These are phyloP conservation scores for Cymodocea nodosa DNA, from an alignment of 116 monocot species.

Conservation along the genomic window DNA sequence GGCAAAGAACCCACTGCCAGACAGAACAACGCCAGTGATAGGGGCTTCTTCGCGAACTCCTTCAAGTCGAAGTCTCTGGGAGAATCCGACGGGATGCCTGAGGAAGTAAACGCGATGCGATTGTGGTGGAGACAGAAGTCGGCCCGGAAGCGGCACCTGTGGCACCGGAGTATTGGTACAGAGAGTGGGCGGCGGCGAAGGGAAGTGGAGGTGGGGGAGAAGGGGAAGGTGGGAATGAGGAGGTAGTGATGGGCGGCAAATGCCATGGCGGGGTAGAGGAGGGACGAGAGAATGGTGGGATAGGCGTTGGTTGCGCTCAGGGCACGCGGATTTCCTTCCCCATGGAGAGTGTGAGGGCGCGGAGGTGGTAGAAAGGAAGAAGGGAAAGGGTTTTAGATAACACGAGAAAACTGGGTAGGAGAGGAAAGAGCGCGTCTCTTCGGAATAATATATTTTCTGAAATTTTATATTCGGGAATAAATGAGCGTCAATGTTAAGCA, in stretches of 20 bases:
- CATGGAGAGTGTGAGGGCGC: background rate
- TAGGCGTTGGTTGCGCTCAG: too few relatives aligned
- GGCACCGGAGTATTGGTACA: background rate
- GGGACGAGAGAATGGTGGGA: background rate
- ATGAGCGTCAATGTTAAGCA: too few relatives aligned
- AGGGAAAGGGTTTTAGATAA: too few relatives aligned
- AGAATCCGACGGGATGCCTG: background rate
- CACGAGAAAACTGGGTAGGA: too few relatives aligned
- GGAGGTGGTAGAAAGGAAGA: background rate
- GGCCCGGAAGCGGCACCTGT: background rate
- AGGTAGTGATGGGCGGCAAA: background rate
- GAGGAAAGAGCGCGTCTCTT: too few relatives aligned
- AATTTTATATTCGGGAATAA: too few relatives aligned
- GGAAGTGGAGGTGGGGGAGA: background rate
- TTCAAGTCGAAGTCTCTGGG: background rate
- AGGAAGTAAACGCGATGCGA: background rate
- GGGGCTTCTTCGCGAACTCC: slow-evolving; percentile 16
- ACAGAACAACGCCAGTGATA: slow-evolving; percentile 25
- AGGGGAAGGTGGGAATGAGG: background rate
- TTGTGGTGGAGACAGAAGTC: background rate
- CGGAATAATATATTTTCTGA: too few relatives aligned
- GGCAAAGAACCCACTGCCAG: slow-evolving; percentile 22
- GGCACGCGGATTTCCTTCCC: background rate
- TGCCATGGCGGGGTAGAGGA: slow-evolving; percentile 4
- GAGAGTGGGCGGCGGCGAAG: background rate